These are phyloP conservation scores for Blumeriella jaapii DNA, from an alignment of 2,329 filamentous ascomycete genomes.

Conservation along the genomic window DNA sequence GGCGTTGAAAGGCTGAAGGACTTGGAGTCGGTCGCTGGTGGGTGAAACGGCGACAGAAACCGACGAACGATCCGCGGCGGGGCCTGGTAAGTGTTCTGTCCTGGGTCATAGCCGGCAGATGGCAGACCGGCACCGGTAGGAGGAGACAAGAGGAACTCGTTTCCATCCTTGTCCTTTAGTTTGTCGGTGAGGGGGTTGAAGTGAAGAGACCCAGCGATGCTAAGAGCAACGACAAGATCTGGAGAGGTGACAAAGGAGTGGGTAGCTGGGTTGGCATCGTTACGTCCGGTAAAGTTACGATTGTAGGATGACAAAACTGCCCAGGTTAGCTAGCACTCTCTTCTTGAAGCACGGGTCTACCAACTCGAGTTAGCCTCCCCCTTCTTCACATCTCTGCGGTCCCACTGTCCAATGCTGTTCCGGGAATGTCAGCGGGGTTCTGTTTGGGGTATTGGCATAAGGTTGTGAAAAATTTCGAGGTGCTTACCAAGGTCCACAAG, in stretches of 20 bases:
- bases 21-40: constrained; percentile 84
- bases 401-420: constrained; percentile 83
- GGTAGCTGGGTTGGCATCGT: constrained; percentile 89
- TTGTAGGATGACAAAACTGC: constrained; percentile 88
- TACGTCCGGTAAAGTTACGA: constrained; percentile 98
- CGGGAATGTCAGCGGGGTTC: no score
- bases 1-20: constrained; percentile 71
- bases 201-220: constrained; percentile 67
- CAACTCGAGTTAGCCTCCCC: constrained; percentile 79
- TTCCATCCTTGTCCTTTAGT: constrained; percentile 90
- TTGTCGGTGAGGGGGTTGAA: constrained; percentile 94
- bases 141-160: constrained; percentile 79
- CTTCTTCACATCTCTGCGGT: constrained; percentile 87
- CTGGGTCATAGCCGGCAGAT: constrained; percentile 72
- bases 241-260: constrained; percentile 90
- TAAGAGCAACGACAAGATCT: constrained; percentile 78
- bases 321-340: background rate
- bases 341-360: background rate
- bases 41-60: constrained; percentile 78
- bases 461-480: background rate
- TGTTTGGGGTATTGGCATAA: background rate
- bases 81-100: constrained; percentile 89
- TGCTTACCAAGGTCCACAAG: constrained; percentile 60
- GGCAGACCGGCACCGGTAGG: constrained; percentile 79
- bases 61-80: constrained; percentile 67